Conservation (phyloP, 2,329 filamentous ascomycete genomes). For the Diaporthe nobilis region DNA sequence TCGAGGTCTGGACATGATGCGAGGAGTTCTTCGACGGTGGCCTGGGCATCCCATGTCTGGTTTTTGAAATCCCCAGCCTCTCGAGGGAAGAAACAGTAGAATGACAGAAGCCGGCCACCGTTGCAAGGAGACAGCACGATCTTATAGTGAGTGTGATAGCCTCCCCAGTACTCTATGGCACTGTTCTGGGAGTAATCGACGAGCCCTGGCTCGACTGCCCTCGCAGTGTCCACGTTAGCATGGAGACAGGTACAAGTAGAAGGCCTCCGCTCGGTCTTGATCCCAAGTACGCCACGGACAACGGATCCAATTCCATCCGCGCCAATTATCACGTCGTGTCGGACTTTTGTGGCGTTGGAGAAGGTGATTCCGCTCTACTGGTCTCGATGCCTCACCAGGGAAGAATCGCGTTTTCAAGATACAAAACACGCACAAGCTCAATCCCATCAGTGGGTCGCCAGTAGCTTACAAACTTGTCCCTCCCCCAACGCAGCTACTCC, state of each 20-base stretch:
- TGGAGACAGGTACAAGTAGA: background rate
- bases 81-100: background rate
- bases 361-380: background rate
- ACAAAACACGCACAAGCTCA: background rate
- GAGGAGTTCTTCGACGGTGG: background rate
- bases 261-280: background rate
- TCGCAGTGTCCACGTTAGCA: background rate
- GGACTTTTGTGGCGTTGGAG: background rate
- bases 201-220: background rate
- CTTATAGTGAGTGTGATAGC: conserved; percentile 10
- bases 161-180: conserved; percentile 3
- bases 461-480: background rate
- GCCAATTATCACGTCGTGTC: background rate
- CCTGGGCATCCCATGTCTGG: background rate
- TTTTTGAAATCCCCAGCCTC: background rate
- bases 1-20: background rate
- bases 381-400: background rate
- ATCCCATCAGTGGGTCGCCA: background rate
- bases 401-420: background rate
- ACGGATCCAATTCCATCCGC: background rate
- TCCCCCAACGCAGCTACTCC: background rate
- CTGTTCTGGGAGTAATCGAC: conserved; percentile 12
- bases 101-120: background rate
- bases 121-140: background rate
- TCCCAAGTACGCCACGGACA: background rate